Percentiles rank a stretch among this genome's conserved stretches.
phyloP scores from a whole-genome alignment of 495 filamentous ascomycete genomes.

The Neurospora sp. region DNA sequence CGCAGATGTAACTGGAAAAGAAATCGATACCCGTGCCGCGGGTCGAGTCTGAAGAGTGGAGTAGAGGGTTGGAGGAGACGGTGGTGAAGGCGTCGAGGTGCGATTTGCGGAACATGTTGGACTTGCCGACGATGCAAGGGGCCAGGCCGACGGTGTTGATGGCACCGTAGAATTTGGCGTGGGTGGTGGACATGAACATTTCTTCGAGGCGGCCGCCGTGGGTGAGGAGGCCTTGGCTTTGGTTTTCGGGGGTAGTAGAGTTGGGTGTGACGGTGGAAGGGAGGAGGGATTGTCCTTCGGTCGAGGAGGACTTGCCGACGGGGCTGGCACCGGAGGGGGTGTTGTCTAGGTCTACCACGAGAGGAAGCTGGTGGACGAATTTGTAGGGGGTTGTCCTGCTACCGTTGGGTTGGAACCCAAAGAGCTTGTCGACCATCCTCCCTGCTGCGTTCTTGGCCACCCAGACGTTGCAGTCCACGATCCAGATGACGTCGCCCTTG shows the following conservation, averaged over 20 bases:
- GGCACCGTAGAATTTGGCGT: slow-evolving; percentile 96
- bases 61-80: slow-evolving; percentile 32
- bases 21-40: slow-evolving; percentile 68
- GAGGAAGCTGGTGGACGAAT: slow-evolving; percentile 88
- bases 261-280: background rate
- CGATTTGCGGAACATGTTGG: slow-evolving; percentile 92
- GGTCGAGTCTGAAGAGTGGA: slow-evolving; percentile 32
- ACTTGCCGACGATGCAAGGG: slow-evolving; percentile 93
- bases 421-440: slow-evolving; percentile 79
- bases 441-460: slow-evolving; percentile 65
- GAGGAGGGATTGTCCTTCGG: slow-evolving; percentile 9
- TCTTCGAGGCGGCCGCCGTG: slow-evolving; percentile 83
- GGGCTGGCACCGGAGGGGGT: slow-evolving; percentile 9
- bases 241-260: background rate
- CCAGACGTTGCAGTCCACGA: slow-evolving; percentile 97
- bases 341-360: slow-evolving; percentile 62
- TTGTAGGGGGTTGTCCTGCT: slow-evolving; percentile 56
- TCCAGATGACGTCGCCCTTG: slow-evolving; percentile 85
- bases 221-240: slow-evolving; percentile 10
- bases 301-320: background rate
- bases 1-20: slow-evolving; percentile 94
- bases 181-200: slow-evolving; percentile 83
- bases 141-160: slow-evolving; percentile 90
- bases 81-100: slow-evolving; percentile 76
- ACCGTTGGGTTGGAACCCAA: slow-evolving; percentile 45